These are phyloP conservation scores for Aphanomyces stellatus DNA, from an alignment of 352 stramenopile species.

Conservation along the genomic window DNA sequence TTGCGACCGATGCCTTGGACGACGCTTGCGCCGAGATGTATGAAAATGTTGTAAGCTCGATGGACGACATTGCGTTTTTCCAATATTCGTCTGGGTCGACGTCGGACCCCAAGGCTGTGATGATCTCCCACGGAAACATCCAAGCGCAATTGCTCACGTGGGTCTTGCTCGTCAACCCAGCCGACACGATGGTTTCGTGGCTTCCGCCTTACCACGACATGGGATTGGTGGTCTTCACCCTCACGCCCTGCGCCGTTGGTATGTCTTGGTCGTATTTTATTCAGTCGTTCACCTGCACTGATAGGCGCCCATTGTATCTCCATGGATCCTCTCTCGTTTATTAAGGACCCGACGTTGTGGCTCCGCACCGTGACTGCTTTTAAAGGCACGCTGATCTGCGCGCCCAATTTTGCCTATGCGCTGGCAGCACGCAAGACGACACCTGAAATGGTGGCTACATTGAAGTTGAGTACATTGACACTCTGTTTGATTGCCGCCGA, in stretches of 20 bases:
- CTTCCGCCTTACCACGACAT: conserved; percentile 1
- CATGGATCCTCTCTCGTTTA: neutral
- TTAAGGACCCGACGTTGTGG: neutral
- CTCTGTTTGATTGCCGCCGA: neutral
- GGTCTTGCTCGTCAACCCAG: neutral
- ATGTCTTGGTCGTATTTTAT: no score
- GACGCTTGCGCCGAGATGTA: no score
- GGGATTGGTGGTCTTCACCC: neutral
- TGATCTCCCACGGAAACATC: neutral
- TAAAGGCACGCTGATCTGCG: neutral
- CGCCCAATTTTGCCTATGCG: neutral
- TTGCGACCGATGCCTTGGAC: neutral
- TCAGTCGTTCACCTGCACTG: no score
- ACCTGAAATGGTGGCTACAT: neutral
- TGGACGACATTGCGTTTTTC: neutral
- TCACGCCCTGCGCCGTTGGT: neutral
- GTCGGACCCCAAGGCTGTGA: neutral
- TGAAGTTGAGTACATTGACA: neutral
- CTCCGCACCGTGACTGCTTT: neutral
- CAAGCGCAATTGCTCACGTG: neutral
- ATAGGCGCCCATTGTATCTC: neutral
- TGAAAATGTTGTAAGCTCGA: neutral
- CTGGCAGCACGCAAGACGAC: neutral
- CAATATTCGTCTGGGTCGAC: conserved; percentile 1
- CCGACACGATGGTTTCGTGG: conserved; percentile 1